These are phyloP conservation scores for Kazachstania africana DNA, from an alignment of 805 yeast genomes.

Conservation along the genomic window DNA sequence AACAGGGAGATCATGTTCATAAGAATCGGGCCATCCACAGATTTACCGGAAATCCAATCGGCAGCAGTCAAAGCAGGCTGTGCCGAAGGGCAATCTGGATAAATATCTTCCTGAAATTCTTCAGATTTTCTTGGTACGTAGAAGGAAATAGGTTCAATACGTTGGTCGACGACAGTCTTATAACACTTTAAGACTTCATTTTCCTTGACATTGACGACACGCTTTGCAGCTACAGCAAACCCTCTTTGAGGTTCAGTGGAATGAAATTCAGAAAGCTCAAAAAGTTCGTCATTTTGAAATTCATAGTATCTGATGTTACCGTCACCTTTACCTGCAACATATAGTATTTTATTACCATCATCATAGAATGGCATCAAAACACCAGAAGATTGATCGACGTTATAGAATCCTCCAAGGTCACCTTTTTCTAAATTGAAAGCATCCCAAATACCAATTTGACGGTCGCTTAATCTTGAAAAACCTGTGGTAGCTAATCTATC, in stretches of 20 bases:
- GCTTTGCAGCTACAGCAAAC: slow-evolving; percentile 78
- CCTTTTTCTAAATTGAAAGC: slow-evolving; percentile 61
- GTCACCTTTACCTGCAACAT: slow-evolving; percentile 94
- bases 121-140: slow-evolving; percentile 91
- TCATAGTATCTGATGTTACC: slow-evolving; percentile 94
- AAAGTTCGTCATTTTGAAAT: slow-evolving; percentile 71
- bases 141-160: slow-evolving; percentile 85
- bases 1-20: slow-evolving; percentile 64
- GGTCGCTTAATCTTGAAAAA: slow-evolving; percentile 81
- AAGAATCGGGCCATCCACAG: slow-evolving; percentile 72
- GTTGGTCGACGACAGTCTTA: slow-evolving; percentile 77
- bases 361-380: slow-evolving; percentile 87
- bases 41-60: slow-evolving; percentile 73
- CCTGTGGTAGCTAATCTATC: slow-evolving; percentile 90
- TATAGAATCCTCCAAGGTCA: slow-evolving; percentile 79
- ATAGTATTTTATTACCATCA: slow-evolving; percentile 64
- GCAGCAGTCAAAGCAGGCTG: slow-evolving; percentile 67
- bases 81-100: slow-evolving; percentile 79
- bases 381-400: slow-evolving; percentile 86
- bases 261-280: slow-evolving; percentile 76
- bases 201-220: slow-evolving; percentile 63
- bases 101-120: slow-evolving; percentile 83
- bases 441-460: slow-evolving; percentile 95
- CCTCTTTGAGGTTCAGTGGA: slow-evolving; percentile 95
- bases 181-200: slow-evolving; percentile 75